Conservation (phyloP, 768 basidiomycete species). For the Tylopilus rubrobrunneus region DNA sequence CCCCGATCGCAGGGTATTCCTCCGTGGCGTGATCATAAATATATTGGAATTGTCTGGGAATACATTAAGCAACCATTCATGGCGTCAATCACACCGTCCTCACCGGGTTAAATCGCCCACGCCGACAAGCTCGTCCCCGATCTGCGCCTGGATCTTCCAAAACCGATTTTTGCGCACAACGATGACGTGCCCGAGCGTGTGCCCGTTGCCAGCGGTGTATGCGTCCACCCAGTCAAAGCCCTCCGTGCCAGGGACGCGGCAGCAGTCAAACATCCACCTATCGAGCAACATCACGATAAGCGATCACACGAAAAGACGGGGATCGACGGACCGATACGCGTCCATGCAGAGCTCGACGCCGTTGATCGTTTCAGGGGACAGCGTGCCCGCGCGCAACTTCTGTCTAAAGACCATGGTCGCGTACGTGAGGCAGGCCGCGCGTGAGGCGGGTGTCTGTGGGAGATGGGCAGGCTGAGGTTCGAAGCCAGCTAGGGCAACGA, state of each 20-base stretch:
- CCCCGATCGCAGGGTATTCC: constrained; percentile 71
- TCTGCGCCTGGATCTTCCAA: constrained; percentile 74
- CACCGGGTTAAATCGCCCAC: constrained; percentile 64
- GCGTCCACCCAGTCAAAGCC: constrained; percentile 77
- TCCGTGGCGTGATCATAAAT: constrained; percentile 63
- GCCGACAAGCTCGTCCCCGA: constrained; percentile 55
- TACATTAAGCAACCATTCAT: background rate
- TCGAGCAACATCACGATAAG: background rate
- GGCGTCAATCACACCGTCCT: constrained; percentile 6
- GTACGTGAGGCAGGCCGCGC: constrained; percentile 70
- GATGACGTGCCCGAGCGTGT: constrained; percentile 70
- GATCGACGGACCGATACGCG: constrained; percentile 58
- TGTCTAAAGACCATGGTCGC: constrained; percentile 73
- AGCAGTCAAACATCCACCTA: constrained; percentile 94
- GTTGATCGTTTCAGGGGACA: constrained; percentile 62
- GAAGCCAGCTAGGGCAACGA: constrained; percentile 66
- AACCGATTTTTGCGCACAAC: constrained; percentile 81
- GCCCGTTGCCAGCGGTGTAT: constrained; percentile 47
- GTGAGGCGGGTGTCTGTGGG: constrained; percentile 51
- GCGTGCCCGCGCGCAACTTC: constrained; percentile 56
- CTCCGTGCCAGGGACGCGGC: constrained; percentile 68
- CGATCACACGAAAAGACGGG: background rate
- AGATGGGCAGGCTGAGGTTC: constrained; percentile 60
- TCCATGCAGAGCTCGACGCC: constrained; percentile 83
- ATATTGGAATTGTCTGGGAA: constrained; percentile 62